Conservation (phyloP, 2,329 filamentous ascomycete genomes). For the Fusarium sp. region DNA sequence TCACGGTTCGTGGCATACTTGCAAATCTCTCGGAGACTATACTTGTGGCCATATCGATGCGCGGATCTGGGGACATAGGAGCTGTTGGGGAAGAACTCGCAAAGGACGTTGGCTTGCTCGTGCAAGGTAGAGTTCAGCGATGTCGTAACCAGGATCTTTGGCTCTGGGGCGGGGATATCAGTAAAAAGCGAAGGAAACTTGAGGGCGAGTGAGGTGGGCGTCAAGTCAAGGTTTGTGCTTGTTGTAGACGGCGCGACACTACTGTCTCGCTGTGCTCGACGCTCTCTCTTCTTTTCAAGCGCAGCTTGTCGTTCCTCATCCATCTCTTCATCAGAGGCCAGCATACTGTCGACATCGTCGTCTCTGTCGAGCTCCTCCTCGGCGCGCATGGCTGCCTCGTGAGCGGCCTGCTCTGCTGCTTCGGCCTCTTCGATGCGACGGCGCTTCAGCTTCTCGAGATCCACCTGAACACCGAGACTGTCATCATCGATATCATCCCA, state of each 20-base stretch:
- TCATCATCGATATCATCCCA: constrained; percentile 84
- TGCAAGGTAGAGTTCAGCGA: constrained; percentile 90
- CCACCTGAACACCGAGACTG: constrained; percentile 65
- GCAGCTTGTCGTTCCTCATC: constrained; percentile 59
- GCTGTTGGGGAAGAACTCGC: constrained; percentile 83
- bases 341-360: constrained; percentile 81
- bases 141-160: constrained; percentile 93
- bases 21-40: constrained; percentile 90
- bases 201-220: constrained; percentile 67
- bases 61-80: constrained; percentile 88
- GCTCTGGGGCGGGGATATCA: constrained; percentile 68
- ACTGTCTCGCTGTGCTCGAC: constrained; percentile 59
- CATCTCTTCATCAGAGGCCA: constrained; percentile 71
- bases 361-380: constrained; percentile 57
- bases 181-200: constrained; percentile 73
- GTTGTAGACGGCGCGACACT: constrained; percentile 69
- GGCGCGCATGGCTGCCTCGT: constrained; percentile 53
- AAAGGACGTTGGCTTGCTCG: constrained; percentile 80
- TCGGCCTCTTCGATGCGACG: constrained; percentile 65
- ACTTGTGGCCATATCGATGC: constrained; percentile 88
- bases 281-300: constrained; percentile 57
- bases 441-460: constrained; percentile 69
- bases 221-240: constrained; percentile 72
- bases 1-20: constrained; percentile 83
- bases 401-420: constrained; percentile 61